Base-by-base conservation (phyloP, 805 yeast genomes). In the Starmera quercuum region DNA sequence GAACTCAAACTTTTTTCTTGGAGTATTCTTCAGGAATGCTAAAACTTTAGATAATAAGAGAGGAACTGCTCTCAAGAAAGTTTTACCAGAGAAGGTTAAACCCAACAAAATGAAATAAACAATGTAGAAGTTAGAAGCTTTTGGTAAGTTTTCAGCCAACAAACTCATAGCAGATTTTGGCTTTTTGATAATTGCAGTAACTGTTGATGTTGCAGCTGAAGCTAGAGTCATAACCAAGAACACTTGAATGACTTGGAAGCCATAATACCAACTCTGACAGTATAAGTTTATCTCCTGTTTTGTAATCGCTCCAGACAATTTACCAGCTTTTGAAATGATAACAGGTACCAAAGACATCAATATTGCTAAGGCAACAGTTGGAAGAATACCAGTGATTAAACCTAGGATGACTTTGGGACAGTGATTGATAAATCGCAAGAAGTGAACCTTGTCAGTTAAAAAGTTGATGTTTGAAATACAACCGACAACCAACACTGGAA, bases 401-500 rank as follows among this genome's bases (percentile, higher is more conserved):
- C 98, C 98, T 60, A 79, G 64, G 23, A 90, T 53, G 8, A 62
- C 65, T 1, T 41, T 21, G 11, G 97, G 97, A 64, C 88, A 65
- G 34, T 83, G 76, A 52, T 79, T 64, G 47, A 90, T 71, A 61
- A 85, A 92, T 26, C 68, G 59, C 52, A 90, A 70, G 66, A 84
- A 92, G 7, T 66, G 85, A 20, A 90, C 73, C 42, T 73, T 76
- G 24, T 70, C 64, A 25, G 83, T 84, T 53, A 87, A 66, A 51
- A 71, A 79, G 44, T 80, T 76, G 46, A 90, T 73, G 59, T 90
- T 92, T 17, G 97, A 90, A 43, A 92, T 80, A 47, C 77, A 72
- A 73, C 97, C 97, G 33, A 90, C 95, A 49, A 86, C 87, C n/a
- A 97, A 95, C 26, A 90, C 97, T 8, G 98, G 98, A 47, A 90